These are phyloP conservation scores for Spiromastix sp. DNA, from an alignment of 2,329 filamentous ascomycete genomes.

Conservation along the genomic window DNA sequence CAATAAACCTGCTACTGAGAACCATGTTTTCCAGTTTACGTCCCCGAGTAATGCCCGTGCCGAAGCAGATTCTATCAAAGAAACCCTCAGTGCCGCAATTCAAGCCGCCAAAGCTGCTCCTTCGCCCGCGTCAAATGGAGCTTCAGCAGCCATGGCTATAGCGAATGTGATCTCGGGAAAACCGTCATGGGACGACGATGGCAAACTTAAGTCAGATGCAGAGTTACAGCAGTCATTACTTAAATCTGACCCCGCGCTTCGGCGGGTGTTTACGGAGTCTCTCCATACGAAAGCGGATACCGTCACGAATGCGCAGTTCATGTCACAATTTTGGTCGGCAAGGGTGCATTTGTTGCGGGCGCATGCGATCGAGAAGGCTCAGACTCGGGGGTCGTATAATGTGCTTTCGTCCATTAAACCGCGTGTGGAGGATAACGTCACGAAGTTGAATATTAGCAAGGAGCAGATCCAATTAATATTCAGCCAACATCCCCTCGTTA, in stretches of 20 bases:
- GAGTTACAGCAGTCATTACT: constrained; percentile 81
- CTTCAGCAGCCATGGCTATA: constrained; percentile 65
- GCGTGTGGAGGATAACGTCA: constrained; percentile 60
- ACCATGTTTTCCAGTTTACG: constrained; percentile 84
- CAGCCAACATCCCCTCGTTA: constrained; percentile 81
- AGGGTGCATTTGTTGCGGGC: constrained; percentile 76
- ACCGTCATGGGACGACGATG: constrained; percentile 70
- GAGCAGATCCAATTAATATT: constrained; percentile 93
- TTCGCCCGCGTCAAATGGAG: constrained; percentile 26
- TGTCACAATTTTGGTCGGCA: constrained; percentile 89
- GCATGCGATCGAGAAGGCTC: constrained; percentile 78
- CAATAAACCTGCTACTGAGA: constrained; percentile 37
- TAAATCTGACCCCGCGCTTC: constrained; percentile 63
- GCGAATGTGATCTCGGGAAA: constrained; percentile 54
- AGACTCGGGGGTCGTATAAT: constrained; percentile 85
- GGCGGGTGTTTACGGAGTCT: constrained; percentile 80
- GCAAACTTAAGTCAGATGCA: constrained; percentile 63
- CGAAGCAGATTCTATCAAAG: constrained; percentile 79
- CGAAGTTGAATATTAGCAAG: constrained; percentile 73
- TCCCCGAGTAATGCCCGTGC: constrained; percentile 61
- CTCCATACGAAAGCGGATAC: constrained; percentile 73
- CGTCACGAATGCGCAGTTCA: constrained; percentile 71
- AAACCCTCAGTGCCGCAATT: constrained; percentile 68
- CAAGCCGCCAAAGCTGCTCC: constrained; percentile 50
- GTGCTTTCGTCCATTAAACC: constrained; percentile 85